A percentile compares a stretch with the other conserved stretches of the same genome.
Evolutionary conservation across 768 basidiomycete genomes (phyloP).

Genomic region (Coprinopsis sp.): DNA sequence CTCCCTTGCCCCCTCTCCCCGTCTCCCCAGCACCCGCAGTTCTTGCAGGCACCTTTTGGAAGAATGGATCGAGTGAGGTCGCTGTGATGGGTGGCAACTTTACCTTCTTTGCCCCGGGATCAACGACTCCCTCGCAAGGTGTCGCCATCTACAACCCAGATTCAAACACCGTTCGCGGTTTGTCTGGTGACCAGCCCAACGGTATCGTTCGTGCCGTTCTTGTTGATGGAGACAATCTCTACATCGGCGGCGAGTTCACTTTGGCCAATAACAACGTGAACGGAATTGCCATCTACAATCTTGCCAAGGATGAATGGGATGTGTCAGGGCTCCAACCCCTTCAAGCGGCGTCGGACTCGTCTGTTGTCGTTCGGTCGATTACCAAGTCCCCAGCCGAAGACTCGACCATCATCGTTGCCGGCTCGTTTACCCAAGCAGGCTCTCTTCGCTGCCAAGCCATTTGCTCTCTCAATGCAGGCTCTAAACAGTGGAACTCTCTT

Average conservation of each 20-base stretch:
- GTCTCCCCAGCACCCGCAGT: conserved; percentile 72
- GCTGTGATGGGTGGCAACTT: conserved; percentile 91
- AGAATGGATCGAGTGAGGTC: conserved; percentile 61
- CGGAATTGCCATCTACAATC: conserved; percentile 79
- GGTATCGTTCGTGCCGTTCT: conserved; percentile 77
- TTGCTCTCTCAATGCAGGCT: conserved; percentile 65
- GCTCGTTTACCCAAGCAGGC: conserved; percentile 81
- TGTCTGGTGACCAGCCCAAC: conserved; percentile 58
- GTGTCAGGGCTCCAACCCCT: conserved; percentile 55
- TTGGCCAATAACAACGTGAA: conserved; percentile 51
- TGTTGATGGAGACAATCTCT: conserved; percentile 66
- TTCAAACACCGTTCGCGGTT: conserved; percentile 42
- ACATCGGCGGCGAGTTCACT: conserved; percentile 82
- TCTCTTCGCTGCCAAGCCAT: conserved; percentile 69
- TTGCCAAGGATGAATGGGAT: conserved; percentile 60
- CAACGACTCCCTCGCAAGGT: conserved; percentile 41
- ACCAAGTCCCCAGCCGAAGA: conserved; percentile 54
- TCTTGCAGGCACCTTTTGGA: conserved; percentile 86
- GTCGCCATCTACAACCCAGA: conserved; percentile 69
- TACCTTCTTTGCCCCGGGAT: conserved; percentile 44
- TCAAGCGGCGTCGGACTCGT: conserved; percentile 46
- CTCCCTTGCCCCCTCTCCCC: conserved; percentile 51
- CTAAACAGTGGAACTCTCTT: conserved; percentile 76
- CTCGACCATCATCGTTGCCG: conserved; percentile 73
- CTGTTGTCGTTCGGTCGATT: conserved; percentile 69